Base-by-base conservation (phyloP, 257 asterid genomes). In the Rauvolfia tetraphylla region DNA sequence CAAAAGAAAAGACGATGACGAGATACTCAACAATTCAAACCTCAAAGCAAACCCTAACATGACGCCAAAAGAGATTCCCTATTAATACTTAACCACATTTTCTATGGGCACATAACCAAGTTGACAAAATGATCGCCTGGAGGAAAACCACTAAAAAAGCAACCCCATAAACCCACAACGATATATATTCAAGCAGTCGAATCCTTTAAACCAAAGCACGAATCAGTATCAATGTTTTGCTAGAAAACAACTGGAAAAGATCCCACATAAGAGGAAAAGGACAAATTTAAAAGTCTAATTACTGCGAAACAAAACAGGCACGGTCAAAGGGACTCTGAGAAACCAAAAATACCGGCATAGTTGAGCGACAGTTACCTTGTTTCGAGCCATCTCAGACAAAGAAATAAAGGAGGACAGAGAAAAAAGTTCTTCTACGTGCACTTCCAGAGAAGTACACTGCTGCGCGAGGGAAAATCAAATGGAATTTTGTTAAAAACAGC, bases 321-420 rank as follows among this genome's bases (percentile, higher is more conserved):
- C 13, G 63, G 27, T 29, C 48, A 46, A 0, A 22, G 3, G 3
- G 15, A n/a, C 5, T 14, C 48, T 27, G 14, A 33, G 27, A 58
- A 71, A 51, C 20, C 46, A 34, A 41, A 65, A 34, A 67, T 8
- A 22, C 72, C 20, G 29, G 22, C 38, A 75, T 71, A 14, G 68
- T 81, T 42, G 38, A 22, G 67, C 14, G 54, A 83, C 62, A 79
- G 20, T 66, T 72, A 88, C 97, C 96, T 79, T 89, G 57, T 90
- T 92, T 61, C 97, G 89, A 72, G 97, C 97, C 97, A 92, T 92
- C 72, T 76, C 66, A 71, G 70, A 38, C 29, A 38, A 31, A 33
- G 15, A 44, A 58, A 22, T 42, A 44, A 66, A 54, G 25, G 77
- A 67, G 31, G 62, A 54, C n/a, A 17, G 17, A 31, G 66, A 49